These are phyloP conservation scores for Gossypium australe DNA, from an alignment of 345 rosid genomes.

Conservation along the genomic window DNA sequence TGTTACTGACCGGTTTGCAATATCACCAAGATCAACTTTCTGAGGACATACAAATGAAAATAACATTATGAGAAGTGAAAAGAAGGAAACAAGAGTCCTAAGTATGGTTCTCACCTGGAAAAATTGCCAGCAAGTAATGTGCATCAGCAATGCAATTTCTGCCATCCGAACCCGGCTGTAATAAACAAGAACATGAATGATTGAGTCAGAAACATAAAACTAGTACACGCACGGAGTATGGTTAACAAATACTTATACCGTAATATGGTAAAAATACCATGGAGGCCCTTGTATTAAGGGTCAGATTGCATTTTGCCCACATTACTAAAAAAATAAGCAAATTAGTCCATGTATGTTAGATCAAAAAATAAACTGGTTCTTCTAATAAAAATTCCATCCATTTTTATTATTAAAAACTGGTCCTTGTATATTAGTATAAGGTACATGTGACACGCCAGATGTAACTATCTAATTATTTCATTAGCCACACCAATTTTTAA, in stretches of 20 bases:
- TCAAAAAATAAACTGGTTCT: too few species aligned
- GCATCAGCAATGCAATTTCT: conserved; percentile 93
- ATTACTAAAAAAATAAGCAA: background rate
- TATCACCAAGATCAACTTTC: conserved; percentile 88
- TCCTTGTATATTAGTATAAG: too few species aligned
- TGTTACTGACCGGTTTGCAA: conserved; percentile 85
- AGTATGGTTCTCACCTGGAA: conserved; percentile 55
- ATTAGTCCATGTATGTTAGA: too few species aligned
- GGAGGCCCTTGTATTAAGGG: too few species aligned
- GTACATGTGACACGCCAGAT: too few species aligned
- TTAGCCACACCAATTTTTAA: too few species aligned
- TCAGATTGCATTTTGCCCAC: background rate
- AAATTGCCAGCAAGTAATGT: conserved; percentile 82
- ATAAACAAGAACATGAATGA: conserved; percentile 23
- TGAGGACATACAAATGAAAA: conserved; percentile 23
- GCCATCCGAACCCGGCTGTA: conserved; percentile 86
- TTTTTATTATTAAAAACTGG: too few species aligned
- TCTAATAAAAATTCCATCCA: too few species aligned
- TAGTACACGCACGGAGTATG: background rate
- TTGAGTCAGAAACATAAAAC: conserved; percentile 8
- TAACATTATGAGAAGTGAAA: conserved; percentile 4
- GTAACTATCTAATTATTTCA: too few species aligned
- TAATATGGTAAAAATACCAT: background rate
- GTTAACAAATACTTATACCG: background rate
- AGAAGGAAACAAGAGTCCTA: conserved; percentile 2